These are phyloP conservation scores for Senna siamea DNA, from an alignment of 306 rosid species.

Conservation along the genomic window DNA sequence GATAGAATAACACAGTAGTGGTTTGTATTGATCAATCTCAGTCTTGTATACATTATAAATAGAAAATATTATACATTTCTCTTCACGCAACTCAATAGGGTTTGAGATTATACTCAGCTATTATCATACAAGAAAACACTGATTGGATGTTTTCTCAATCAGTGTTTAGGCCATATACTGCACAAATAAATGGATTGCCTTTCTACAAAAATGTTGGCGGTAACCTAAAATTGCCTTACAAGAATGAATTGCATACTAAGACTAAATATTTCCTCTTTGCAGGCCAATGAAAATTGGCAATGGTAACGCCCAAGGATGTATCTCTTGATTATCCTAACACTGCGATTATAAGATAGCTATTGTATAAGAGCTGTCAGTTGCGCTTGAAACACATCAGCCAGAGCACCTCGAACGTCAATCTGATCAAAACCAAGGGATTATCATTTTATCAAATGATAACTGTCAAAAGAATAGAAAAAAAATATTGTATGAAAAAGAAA, in stretches of 20 bases:
- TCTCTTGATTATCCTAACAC: constrained; percentile 28
- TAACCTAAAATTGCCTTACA: constrained; percentile 29
- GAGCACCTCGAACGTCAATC: constrained; percentile 97
- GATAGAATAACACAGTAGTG: no score
- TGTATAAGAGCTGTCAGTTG: constrained; percentile 86
- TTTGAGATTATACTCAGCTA: constrained; percentile 28
- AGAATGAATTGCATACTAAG: constrained; percentile 36
- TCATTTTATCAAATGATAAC: constrained; percentile 14
- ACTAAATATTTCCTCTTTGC: no score
- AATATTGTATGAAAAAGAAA: no score
- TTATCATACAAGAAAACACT: constrained; percentile 49
- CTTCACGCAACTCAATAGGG: not conserved
- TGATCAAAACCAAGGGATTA: constrained; percentile 50
- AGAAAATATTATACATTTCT: constrained; percentile 35
- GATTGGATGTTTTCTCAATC: constrained; percentile 29
- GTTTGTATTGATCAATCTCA: no score
- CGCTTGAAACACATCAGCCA: constrained; percentile 83
- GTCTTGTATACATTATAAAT: no score
- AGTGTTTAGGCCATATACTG: constrained; percentile 43
- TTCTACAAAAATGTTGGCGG: constrained; percentile 47
- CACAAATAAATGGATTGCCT: constrained; percentile 46
- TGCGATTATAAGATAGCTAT: constrained; percentile 37
- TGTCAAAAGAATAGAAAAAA: not conserved
- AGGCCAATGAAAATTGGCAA: constrained; percentile 34
- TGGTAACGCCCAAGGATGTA: constrained; percentile 22